These are phyloP conservation scores for Spathaspora sp. DNA, from an alignment of 805 yeast species.

Conservation along the genomic window DNA sequence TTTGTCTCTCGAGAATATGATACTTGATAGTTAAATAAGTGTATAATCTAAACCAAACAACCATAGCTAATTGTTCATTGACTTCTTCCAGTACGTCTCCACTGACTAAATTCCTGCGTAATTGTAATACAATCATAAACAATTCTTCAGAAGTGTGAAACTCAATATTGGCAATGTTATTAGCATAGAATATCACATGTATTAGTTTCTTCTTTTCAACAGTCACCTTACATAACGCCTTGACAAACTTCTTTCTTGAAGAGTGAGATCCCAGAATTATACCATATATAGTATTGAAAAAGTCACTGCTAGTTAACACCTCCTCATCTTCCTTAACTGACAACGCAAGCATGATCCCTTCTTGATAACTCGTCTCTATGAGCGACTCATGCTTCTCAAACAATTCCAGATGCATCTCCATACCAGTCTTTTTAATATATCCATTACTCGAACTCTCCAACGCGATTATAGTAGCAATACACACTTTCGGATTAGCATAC, in stretches of 20 bases:
- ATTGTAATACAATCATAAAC: not conserved
- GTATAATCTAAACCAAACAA: not conserved
- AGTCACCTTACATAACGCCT: constrained; percentile 15
- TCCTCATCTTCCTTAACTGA: constrained; percentile 3
- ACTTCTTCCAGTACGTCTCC: not conserved
- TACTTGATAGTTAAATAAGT: not conserved
- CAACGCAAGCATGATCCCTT: constrained; percentile 58
- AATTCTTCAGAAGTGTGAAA: constrained; percentile 6
- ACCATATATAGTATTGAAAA: constrained; percentile 27
- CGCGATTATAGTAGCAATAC: constrained; percentile 69
- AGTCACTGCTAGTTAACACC: constrained; percentile 30
- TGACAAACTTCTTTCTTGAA: constrained; percentile 42
- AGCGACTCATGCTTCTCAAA: constrained; percentile 69
- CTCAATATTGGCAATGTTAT: constrained; percentile 1
- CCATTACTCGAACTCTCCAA: constrained; percentile 51
- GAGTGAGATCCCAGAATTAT: constrained; percentile 28
- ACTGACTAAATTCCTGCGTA: not conserved
- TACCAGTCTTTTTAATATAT: constrained; percentile 45
- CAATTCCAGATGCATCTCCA: constrained; percentile 49
- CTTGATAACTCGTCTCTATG: constrained; percentile 60
- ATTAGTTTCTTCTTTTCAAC: not conserved
- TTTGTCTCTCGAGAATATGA: constrained; percentile 2
- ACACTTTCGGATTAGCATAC: constrained; percentile 68
- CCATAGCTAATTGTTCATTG: not conserved
- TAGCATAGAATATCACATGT: not conserved